Percentiles rank a stretch among this genome's conserved stretches.
Evolutionary conservation across 768 basidiomycete species (phyloP).

Genomic region (Hemileccinum rubropunctum): DNA sequence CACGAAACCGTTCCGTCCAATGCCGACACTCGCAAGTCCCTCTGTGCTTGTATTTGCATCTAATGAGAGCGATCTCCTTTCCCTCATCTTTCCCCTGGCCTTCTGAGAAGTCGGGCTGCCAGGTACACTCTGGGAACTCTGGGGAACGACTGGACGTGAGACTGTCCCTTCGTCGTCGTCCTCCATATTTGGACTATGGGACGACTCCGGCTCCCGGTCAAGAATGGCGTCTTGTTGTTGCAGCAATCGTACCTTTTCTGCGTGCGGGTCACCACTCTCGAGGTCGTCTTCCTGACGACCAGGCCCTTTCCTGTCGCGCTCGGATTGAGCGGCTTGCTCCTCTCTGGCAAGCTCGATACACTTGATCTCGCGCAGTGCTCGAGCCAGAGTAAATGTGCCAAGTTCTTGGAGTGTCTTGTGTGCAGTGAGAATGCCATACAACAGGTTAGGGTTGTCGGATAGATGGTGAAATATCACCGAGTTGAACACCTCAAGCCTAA

Average conservation of each 20-base stretch:
- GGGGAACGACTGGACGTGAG: slow-evolving; percentile 41
- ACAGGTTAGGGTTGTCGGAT: slow-evolving; percentile 80
- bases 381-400: slow-evolving; percentile 85
- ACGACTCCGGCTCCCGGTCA: slow-evolving; percentile 23
- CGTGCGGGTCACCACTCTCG: slow-evolving; percentile 28
- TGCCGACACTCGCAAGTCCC: slow-evolving; percentile 59
- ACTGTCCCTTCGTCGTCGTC: slow-evolving; percentile 15
- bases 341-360: slow-evolving; percentile 71
- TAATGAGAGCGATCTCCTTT: slow-evolving; percentile 56
- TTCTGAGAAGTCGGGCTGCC: slow-evolving; percentile 67
- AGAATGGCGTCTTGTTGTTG: slow-evolving; percentile 45
- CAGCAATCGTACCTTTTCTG: slow-evolving; percentile 68
- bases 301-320: slow-evolving; percentile 21
- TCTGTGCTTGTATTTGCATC: slow-evolving; percentile 55
- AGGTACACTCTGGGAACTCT: slow-evolving; percentile 39
- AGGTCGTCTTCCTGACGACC: slow-evolving; percentile 20
- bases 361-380: slow-evolving; percentile 83
- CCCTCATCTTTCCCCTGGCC: slow-evolving; percentile 87
- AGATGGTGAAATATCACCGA: slow-evolving; percentile 76
- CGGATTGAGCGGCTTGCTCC: slow-evolving; percentile 47
- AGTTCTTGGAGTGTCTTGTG: slow-evolving; percentile 87
- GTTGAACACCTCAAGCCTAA: slow-evolving; percentile 90
- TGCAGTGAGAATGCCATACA: slow-evolving; percentile 81
- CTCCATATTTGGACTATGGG: slow-evolving; percentile 8
- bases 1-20: slow-evolving; percentile 89